Conservation (phyloP, 495 filamentous ascomycete genomes). For the Aspergillus diversus region DNA sequence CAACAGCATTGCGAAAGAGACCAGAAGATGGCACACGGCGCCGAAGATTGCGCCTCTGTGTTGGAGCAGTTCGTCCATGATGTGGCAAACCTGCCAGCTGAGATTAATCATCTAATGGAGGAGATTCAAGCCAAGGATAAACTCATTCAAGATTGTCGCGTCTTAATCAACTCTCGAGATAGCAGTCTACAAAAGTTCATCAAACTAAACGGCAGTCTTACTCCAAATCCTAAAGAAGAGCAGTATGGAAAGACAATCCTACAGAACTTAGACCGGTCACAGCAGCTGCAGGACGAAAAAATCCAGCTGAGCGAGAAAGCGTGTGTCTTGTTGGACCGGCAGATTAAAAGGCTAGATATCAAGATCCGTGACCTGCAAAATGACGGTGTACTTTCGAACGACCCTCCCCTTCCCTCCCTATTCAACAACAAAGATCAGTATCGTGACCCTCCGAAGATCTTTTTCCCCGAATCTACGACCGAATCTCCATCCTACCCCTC, state of each 20-base stretch:
- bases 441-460: constrained; percentile 56
- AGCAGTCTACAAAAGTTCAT: constrained; percentile 87
- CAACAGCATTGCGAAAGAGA: not conserved
- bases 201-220: constrained; percentile 78
- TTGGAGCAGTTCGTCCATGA: constrained; percentile 93
- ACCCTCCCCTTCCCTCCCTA: constrained; percentile 80
- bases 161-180: constrained; percentile 76
- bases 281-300: constrained; percentile 86
- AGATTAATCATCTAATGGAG: constrained; percentile 90
- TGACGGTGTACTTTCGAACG: constrained; percentile 74
- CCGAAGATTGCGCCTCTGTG: constrained; percentile 83
- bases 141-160: constrained; percentile 71
- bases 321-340: constrained; percentile 78
- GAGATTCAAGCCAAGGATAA: constrained; percentile 92
- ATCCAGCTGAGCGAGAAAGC: constrained; percentile 78
- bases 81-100: constrained; percentile 86
- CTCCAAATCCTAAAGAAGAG: constrained; percentile 85
- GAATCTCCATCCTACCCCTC: constrained; percentile 43
- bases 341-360: constrained; percentile 82
- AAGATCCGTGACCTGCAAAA: constrained; percentile 84
- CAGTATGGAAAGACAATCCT: constrained; percentile 68
- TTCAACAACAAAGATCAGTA: constrained; percentile 63
- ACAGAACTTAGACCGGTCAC: constrained; percentile 70
- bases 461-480: constrained; percentile 49
- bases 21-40: constrained; percentile 41